Conservation (phyloP, 176 grass and related monocot genomes). For the Aegilops umbellulata region DNA sequence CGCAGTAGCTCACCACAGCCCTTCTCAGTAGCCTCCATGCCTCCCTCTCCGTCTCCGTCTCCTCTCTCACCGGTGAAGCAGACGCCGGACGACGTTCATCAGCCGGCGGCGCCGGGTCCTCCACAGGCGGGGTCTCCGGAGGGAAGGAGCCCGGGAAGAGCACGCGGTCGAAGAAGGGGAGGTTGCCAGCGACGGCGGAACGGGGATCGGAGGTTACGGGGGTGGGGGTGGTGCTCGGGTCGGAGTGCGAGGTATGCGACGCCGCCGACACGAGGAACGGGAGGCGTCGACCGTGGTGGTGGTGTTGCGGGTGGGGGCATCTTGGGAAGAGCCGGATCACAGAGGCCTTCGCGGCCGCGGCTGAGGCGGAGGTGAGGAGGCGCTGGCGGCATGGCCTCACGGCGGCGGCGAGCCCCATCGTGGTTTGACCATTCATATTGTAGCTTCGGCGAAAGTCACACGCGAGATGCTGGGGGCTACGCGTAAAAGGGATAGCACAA, state of each 20-base stretch:
- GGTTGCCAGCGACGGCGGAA: conserved; percentile 31
- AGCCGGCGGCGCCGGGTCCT: background rate
- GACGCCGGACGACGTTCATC: conserved; percentile 24
- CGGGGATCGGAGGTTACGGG: conserved; percentile 32
- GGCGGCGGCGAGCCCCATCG: conserved; percentile 63
- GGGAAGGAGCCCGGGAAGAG: conserved; percentile 36
- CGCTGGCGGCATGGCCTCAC: conserved; percentile 60
- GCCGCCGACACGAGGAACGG: conserved; percentile 30
- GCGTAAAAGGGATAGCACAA: background rate
- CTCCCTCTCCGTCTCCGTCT: conserved; percentile 69
- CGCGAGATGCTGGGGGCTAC: background rate
- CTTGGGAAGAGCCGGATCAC: conserved; percentile 47
- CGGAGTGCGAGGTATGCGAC: conserved; percentile 31
- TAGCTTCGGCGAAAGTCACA: conserved; percentile 36
- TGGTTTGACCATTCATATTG: conserved; percentile 54
- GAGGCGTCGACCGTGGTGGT: conserved; percentile 21
- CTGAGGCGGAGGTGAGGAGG: conserved; percentile 43
- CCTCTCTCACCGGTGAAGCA: conserved; percentile 38
- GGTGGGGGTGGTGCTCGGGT: background rate
- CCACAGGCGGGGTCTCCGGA: background rate
- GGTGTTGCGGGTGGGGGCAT: conserved; percentile 29
- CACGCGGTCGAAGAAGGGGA: conserved; percentile 48
- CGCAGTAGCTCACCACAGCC: conserved; percentile 84
- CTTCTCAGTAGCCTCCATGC: conserved; percentile 83
- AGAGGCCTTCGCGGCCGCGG: background rate